Percentiles rank a stretch among this genome's conserved stretches.
Evolutionary conservation across 2,329 filamentous ascomycete genomes (phyloP).

Genomic region (Phialophora chinensis): DNA sequence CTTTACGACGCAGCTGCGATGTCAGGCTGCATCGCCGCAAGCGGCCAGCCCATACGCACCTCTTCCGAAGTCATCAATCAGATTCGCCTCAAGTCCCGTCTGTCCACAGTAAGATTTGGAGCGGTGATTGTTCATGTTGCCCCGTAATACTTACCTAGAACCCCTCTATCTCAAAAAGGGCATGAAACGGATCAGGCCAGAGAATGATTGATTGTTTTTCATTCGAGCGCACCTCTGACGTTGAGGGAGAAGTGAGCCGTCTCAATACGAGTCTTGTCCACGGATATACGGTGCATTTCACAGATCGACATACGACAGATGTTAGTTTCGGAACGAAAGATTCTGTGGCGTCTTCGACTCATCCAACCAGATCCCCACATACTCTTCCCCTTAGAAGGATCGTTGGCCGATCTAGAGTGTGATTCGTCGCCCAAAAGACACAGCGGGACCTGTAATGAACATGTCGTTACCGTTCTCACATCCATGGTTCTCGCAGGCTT

Average conservation of each 20-base stretch:
- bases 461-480: neutral
- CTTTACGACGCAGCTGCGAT: no score
- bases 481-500: neutral
- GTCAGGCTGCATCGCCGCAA: no score
- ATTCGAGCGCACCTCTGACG: neutral
- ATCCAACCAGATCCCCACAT: neutral
- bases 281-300: neutral
- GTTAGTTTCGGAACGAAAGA: neutral
- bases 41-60: no score
- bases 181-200: neutral
- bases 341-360: neutral
- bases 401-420: neutral
- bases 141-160: neutral
- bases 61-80: neutral
- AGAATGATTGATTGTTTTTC: neutral
- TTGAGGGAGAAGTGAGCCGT: neutral
- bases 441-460: neutral
- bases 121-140: neutral
- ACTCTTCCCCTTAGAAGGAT: neutral
- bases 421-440: neutral
- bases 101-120: neutral
- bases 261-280: neutral
- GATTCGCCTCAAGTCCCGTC: neutral
- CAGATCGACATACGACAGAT: neutral
- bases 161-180: neutral